These are phyloP conservation scores for Xanthoconium purpureum DNA, from an alignment of 768 basidiomycete genomes.

Conservation along the genomic window DNA sequence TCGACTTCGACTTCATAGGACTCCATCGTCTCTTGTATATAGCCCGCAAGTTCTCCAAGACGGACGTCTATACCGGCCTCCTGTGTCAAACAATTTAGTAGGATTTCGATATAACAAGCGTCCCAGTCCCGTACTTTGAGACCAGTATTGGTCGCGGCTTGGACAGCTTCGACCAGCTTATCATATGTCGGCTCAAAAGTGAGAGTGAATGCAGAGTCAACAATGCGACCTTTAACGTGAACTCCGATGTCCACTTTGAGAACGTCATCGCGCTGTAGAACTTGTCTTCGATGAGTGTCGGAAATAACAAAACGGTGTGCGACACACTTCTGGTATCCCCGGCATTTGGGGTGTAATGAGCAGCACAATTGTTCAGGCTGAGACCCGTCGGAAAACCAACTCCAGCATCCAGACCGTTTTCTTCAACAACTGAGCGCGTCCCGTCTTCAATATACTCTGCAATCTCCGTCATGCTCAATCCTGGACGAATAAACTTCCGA, in stretches of 20 bases:
- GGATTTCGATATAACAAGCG: background rate
- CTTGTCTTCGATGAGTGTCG: slow-evolving; percentile 39
- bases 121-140: slow-evolving; percentile 59
- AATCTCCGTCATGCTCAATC: slow-evolving; percentile 93
- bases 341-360: slow-evolving; percentile 95
- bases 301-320: background rate
- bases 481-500: slow-evolving; percentile 80
- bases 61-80: slow-evolving; percentile 96
- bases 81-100: slow-evolving; percentile 37
- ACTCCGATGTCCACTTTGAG: slow-evolving; percentile 98
- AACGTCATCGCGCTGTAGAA: slow-evolving; percentile 79
- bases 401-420: slow-evolving; percentile 78
- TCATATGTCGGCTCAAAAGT: slow-evolving; percentile 88
- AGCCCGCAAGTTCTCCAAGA: slow-evolving; percentile 86
- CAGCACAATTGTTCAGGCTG: slow-evolving; percentile 91
- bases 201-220: slow-evolving; percentile 95
- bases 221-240: slow-evolving; percentile 92
- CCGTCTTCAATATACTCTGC: slow-evolving; percentile 92
- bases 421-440: slow-evolving; percentile 88
- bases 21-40: slow-evolving; percentile 98
- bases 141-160: slow-evolving; percentile 92
- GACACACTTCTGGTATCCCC: slow-evolving; percentile 77
- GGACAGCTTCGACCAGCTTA: slow-evolving; percentile 84
- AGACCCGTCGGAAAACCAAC: slow-evolving; percentile 97
- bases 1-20: slow-evolving; percentile 95